These are phyloP conservation scores for Apiospora phragmitis DNA, from an alignment of 2,329 filamentous ascomycete species.

Conservation along the genomic window DNA sequence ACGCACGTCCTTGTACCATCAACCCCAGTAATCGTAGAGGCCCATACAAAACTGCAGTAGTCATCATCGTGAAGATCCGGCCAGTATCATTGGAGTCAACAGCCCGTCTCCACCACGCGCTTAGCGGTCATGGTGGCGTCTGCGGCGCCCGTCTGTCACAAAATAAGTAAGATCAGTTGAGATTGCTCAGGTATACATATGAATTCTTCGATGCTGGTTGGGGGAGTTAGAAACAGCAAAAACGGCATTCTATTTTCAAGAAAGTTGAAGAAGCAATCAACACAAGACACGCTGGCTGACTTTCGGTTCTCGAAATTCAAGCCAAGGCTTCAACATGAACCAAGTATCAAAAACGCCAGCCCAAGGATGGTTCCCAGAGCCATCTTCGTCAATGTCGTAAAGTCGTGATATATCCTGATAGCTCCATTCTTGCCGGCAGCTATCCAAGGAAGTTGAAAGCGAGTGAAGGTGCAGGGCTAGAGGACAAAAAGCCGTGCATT, in stretches of 20 bases:
- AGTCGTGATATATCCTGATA: conserved; percentile 19
- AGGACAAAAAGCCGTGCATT: conserved; percentile 12
- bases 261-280: background rate
- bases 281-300: background rate
- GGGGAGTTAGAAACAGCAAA: conserved; percentile 22
- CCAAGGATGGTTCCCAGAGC: background rate
- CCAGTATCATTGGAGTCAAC: conserved; percentile 1
- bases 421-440: conserved; percentile 13
- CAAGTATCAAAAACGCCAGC: background rate
- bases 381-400: conserved; percentile 22
- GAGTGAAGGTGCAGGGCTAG: background rate
- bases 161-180: conserved; percentile 41
- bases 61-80: conserved; percentile 4
- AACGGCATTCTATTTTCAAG: conserved; percentile 13
- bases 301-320: background rate
- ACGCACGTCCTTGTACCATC: background rate
- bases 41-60: background rate
- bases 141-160: conserved; percentile 43
- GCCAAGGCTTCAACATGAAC: background rate
- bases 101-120: background rate
- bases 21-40: conserved; percentile 3
- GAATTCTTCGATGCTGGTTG: conserved; percentile 20
- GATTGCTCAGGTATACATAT: conserved; percentile 23
- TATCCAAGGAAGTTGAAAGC: conserved; percentile 9
- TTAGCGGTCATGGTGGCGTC: conserved; percentile 34